Percentiles rank a stretch among this genome's conserved stretches.
phyloP scores from a whole-genome alignment of 2,329 filamentous ascomycete genomes.

The Neurospora sp. region DNA sequence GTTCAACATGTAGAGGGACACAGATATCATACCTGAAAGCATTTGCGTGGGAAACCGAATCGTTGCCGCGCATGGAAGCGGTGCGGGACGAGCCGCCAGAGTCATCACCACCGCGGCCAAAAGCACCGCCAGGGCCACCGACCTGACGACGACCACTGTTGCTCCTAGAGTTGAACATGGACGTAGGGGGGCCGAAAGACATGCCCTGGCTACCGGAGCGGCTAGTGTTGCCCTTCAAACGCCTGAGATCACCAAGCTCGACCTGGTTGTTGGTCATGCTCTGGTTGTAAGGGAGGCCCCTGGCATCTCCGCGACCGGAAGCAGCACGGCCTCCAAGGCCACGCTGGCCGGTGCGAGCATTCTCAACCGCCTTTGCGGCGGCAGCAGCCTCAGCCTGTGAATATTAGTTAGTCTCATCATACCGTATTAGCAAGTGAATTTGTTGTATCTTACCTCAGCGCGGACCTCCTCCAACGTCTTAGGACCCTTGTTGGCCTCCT shows the following conservation, averaged over 20 bases:
- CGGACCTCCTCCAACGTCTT: slow-evolving; percentile 94
- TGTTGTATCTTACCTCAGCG: slow-evolving; percentile 50
- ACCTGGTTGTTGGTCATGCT: slow-evolving; percentile 70
- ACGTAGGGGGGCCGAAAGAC: slow-evolving; percentile 64
- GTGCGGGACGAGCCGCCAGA: slow-evolving; percentile 83
- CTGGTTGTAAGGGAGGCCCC: slow-evolving; percentile 72
- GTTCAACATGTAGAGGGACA: background rate
- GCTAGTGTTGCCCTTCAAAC: slow-evolving; percentile 58
- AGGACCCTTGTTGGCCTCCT: slow-evolving; percentile 86
- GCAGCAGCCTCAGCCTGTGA: slow-evolving; percentile 59
- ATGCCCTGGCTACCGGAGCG: slow-evolving; percentile 53
- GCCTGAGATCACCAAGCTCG: slow-evolving; percentile 82
- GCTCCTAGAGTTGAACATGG: slow-evolving; percentile 81
- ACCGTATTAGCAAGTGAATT: background rate
- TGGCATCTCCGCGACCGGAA: slow-evolving; percentile 67
- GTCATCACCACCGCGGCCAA: slow-evolving; percentile 69
- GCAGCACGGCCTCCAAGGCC: slow-evolving; percentile 61
- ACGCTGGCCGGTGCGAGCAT: slow-evolving; percentile 47
- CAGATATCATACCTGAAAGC: slow-evolving; percentile 73
- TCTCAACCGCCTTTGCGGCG: slow-evolving; percentile 73
- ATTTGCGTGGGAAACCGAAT: slow-evolving; percentile 62
- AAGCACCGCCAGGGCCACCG: slow-evolving; percentile 57
- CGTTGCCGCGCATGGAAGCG: slow-evolving; percentile 51
- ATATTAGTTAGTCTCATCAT: slow-evolving; percentile 16
- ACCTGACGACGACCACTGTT: slow-evolving; percentile 72